Conservation (phyloP, 2,329 filamentous ascomycete genomes). For the Amauroascus niger region DNA sequence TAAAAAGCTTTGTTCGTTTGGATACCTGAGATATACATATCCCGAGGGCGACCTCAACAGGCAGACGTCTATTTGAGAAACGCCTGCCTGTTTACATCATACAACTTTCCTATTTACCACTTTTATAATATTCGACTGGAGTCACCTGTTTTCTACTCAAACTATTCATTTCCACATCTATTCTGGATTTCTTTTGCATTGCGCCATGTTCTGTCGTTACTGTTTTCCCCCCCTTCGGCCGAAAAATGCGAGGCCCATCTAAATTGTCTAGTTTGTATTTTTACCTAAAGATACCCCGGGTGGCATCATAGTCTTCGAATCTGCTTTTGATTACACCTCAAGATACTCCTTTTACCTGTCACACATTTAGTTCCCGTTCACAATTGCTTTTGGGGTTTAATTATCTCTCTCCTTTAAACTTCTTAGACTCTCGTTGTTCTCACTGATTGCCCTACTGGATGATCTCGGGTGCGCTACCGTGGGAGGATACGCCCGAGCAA, state of each 20-base stretch:
- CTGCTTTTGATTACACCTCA: neutral
- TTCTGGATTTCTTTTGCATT: neutral
- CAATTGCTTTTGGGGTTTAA: too few relatives aligned
- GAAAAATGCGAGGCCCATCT: neutral
- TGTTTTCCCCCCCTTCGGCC: neutral
- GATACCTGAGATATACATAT: neutral
- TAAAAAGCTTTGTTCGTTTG: neutral
- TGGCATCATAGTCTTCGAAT: constrained; percentile 1
- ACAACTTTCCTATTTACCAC: neutral
- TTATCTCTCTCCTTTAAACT: too few relatives aligned
- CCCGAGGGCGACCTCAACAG: constrained; percentile 11
- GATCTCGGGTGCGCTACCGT: too few relatives aligned
- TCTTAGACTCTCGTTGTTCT: too few relatives aligned
- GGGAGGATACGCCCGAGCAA: too few relatives aligned
- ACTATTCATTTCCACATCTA: neutral
- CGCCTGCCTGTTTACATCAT: neutral
- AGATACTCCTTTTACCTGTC: neutral
- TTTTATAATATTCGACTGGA: neutral
- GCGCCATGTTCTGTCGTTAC: neutral
- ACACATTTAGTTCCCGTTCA: too few relatives aligned
- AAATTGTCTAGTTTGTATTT: neutral
- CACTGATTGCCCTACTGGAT: too few relatives aligned
- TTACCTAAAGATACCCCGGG: constrained; percentile 14
- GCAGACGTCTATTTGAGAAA: constrained; percentile 2
- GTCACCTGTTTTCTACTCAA: neutral